Conservation (phyloP, 805 yeast species). For the Metahyphopichia silvanorum region DNA sequence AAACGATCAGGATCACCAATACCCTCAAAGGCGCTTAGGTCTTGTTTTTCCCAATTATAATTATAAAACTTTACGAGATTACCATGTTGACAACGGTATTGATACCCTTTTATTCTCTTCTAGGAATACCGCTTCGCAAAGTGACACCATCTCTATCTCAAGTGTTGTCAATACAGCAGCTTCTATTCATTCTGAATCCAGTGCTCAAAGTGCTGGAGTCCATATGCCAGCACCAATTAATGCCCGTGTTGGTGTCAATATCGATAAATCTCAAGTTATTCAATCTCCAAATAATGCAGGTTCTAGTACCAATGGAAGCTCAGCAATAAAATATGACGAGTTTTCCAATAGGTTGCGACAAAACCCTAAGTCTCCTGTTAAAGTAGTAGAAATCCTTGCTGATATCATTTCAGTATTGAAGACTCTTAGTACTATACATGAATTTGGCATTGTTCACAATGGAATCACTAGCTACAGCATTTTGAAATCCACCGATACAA, state of each 20-base stretch:
- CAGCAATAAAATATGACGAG: constrained; percentile 8
- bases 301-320: not conserved
- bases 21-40: constrained; percentile 13
- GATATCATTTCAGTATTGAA: constrained; percentile 21
- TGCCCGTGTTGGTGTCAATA: too few species aligned
- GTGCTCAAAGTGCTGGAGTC: not conserved
- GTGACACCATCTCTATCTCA: not conserved
- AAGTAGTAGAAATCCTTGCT: constrained; percentile 16
- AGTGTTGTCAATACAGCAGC: not conserved
- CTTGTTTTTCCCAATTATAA: constrained; percentile 17
- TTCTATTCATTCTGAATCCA: not conserved
- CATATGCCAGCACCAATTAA: too few species aligned
- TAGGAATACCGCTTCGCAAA: not conserved
- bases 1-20: constrained; percentile 6
- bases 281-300: too few species aligned
- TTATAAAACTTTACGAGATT: constrained; percentile 12
- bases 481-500: constrained; percentile 26
- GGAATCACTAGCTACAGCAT: constrained; percentile 41
- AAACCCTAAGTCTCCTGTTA: constrained; percentile 13
- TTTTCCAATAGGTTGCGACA: constrained; percentile 12
- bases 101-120: too few species aligned
- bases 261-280: too few species aligned
- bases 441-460: constrained; percentile 44
- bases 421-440: constrained; percentile 29
- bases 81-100: not conserved